Conservation (phyloP, 257 asterid species). For the Primulina tabacum region DNA sequence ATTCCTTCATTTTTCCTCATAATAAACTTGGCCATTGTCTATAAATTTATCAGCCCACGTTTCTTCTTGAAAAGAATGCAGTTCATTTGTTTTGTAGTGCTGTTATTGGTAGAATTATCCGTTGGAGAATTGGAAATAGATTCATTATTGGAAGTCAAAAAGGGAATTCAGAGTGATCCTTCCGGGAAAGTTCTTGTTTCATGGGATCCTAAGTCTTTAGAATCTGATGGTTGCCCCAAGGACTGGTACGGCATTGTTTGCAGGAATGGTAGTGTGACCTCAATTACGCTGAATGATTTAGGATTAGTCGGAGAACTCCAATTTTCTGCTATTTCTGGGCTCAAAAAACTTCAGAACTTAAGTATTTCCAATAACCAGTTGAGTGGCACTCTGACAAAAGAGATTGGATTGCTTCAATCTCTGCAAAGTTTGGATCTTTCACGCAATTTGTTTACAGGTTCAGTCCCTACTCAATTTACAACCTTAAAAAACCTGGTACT, state of each 20-base stretch:
- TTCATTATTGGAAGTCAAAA: constrained; percentile 59
- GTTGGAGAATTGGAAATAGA: constrained; percentile 55
- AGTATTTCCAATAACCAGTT: constrained; percentile 57
- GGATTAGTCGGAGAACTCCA: constrained; percentile 58
- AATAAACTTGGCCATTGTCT: neutral
- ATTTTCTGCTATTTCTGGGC: constrained; percentile 48
- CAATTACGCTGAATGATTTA: constrained; percentile 48
- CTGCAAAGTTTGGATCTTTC: constrained; percentile 63
- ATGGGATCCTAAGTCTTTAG: constrained; percentile 75
- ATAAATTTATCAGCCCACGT: neutral
- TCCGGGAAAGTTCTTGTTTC: constrained; percentile 55
- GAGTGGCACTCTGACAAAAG: constrained; percentile 51
- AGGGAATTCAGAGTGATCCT: constrained; percentile 55
- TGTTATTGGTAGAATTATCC: constrained; percentile 37
- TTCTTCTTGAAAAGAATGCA: constrained; percentile 38
- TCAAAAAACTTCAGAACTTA: constrained; percentile 61
- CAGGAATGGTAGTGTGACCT: constrained; percentile 56
- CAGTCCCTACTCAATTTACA: constrained; percentile 44
- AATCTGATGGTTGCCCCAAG: constrained; percentile 68
- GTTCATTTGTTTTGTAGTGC: constrained; percentile 40
- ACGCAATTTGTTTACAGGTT: constrained; percentile 49
- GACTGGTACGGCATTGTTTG: constrained; percentile 69
- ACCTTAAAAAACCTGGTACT: constrained; percentile 37
- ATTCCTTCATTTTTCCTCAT: neutral
- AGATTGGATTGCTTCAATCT: constrained; percentile 40